These are phyloP conservation scores for Starmerella powellii DNA, from an alignment of 805 yeast genomes.

Conservation along the genomic window DNA sequence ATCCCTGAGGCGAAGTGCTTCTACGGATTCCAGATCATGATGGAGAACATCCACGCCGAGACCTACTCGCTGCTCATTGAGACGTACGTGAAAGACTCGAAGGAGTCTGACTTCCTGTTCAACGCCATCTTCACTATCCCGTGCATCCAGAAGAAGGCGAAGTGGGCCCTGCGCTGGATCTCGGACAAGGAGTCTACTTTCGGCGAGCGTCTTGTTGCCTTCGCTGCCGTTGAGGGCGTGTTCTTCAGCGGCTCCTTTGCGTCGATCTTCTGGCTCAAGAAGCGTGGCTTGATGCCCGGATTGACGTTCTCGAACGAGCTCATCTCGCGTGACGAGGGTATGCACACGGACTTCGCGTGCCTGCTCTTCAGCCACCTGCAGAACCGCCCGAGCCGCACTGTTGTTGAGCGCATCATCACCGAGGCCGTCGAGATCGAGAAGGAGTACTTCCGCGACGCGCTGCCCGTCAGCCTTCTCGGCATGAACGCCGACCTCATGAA, in stretches of 20 bases:
- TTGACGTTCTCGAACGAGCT: constrained; percentile 94
- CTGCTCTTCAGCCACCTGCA: constrained; percentile 82
- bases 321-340: constrained; percentile 96
- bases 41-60: constrained; percentile 98
- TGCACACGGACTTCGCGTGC: constrained; percentile 98
- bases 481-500: constrained; percentile 92
- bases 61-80: constrained; percentile 91
- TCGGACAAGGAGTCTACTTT: constrained; percentile 74
- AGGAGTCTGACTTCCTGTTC: constrained; percentile 79
- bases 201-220: constrained; percentile 93
- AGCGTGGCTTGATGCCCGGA: constrained; percentile 99
- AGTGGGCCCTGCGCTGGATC: constrained; percentile 98
- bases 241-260: constrained; percentile 98
- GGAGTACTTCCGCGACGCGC: constrained; percentile 87
- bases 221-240: constrained; percentile 98
- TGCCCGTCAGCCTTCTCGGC: constrained; percentile 86
- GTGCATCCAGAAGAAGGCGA: constrained; percentile 92
- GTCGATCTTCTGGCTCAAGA: constrained; percentile 96
- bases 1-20: constrained; percentile 96
- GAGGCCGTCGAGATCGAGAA: constrained; percentile 94
- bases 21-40: constrained; percentile 99
- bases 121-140: constrained; percentile 96
- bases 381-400: constrained; percentile 69
- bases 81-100: constrained; percentile 90
- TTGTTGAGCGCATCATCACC: constrained; percentile 75